phyloP scores from a whole-genome alignment of 179 eudicot genomes.

The Silene noctiflora region DNA sequence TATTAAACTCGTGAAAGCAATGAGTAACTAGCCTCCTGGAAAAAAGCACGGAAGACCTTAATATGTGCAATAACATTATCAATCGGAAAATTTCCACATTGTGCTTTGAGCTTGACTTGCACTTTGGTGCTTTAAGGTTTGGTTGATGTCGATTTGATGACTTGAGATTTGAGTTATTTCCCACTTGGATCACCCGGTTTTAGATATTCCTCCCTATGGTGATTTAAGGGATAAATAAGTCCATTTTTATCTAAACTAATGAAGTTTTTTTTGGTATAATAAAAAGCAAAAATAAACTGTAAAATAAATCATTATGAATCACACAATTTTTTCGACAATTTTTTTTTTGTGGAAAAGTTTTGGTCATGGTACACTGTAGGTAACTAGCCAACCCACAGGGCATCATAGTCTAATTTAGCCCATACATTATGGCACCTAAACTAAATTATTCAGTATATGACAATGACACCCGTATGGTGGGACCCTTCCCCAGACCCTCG shows the following conservation, averaged over 20 bases:
- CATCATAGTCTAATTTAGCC: neutral
- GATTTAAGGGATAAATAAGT: neutral
- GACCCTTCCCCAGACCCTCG: no score
- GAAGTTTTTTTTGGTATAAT: neutral
- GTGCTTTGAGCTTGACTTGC: neutral
- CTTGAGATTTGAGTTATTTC: neutral
- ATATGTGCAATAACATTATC: neutral
- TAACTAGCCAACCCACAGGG: neutral
- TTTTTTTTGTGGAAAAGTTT: neutral
- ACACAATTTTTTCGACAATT: neutral
- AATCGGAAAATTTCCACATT: no score
- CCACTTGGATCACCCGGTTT: neutral
- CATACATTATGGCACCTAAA: neutral
- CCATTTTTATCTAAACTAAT: neutral
- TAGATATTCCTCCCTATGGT: neutral
- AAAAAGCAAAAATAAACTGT: no score
- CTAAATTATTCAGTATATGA: neutral
- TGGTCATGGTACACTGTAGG: neutral
- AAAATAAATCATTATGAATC: neutral
- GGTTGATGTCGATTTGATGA: neutral
- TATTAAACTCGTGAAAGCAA: neutral
- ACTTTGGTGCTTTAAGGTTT: neutral
- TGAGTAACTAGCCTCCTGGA: neutral
- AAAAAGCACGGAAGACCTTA: neutral
- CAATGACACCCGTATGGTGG: no score